Conservation (phyloP, 805 yeast species). For the Yarrowia deformans region DNA sequence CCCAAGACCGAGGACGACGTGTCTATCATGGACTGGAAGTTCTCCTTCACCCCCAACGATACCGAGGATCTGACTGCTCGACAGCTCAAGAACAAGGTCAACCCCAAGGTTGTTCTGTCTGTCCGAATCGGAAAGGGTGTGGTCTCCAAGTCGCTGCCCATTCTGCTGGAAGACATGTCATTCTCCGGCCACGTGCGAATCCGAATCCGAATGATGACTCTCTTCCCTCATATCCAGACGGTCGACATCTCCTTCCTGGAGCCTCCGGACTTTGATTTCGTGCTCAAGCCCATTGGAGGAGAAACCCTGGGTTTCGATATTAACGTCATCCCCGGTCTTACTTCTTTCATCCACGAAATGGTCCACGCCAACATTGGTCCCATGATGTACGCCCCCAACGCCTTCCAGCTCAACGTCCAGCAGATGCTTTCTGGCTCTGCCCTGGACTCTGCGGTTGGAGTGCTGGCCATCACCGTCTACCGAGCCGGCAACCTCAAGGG, state of each 20-base stretch:
- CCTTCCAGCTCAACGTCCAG: slow-evolving; percentile 91
- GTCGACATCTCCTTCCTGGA: slow-evolving; percentile 84
- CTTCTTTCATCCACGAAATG: slow-evolving; percentile 82
- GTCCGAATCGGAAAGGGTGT: slow-evolving; percentile 81
- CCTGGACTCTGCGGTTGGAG: slow-evolving; percentile 83
- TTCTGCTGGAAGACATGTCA: slow-evolving; percentile 79
- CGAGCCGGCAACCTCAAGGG: slow-evolving; percentile 74
- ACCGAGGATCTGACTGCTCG: slow-evolving; percentile 82
- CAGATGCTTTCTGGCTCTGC: slow-evolving; percentile 87
- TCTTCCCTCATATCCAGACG: slow-evolving; percentile 93
- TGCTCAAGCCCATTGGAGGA: slow-evolving; percentile 80
- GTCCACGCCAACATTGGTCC: slow-evolving; percentile 88
- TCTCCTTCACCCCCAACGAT: slow-evolving; percentile 92
- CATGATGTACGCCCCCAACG: slow-evolving; percentile 84
- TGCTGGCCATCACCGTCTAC: slow-evolving; percentile 71
- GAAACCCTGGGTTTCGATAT: slow-evolving; percentile 86
- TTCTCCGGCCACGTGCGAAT: slow-evolving; percentile 78
- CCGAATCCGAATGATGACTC: slow-evolving; percentile 84
- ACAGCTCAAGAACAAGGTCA: slow-evolving; percentile 82
- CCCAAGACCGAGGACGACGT: slow-evolving; percentile 90
- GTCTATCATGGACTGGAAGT: slow-evolving; percentile 97
- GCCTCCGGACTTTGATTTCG: slow-evolving; percentile 88
- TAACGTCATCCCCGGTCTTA: slow-evolving; percentile 85
- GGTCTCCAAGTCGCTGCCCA: slow-evolving; percentile 67
- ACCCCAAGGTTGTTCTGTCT: slow-evolving; percentile 79